Conservation (phyloP, 1,139 yeast genomes). For the Lodderomyces oxycetoniae region DNA sequence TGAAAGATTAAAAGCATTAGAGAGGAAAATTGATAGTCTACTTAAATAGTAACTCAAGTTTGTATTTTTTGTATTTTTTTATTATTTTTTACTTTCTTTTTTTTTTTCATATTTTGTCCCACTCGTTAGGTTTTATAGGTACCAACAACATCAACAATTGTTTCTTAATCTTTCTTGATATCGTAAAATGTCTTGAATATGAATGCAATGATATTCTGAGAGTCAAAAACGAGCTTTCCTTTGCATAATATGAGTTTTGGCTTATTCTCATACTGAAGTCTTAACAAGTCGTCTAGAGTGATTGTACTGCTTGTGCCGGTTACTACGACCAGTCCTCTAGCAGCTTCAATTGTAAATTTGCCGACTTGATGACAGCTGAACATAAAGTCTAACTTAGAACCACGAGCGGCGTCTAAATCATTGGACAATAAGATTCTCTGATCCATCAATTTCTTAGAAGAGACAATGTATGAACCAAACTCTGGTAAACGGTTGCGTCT, state of each 20-base stretch:
- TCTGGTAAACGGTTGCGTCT: slow-evolving; percentile 65
- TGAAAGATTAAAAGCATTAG: slow-evolving; percentile 46
- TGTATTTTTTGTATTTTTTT: slow-evolving; percentile 5
- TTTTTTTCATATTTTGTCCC: no score
- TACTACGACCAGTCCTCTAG: slow-evolving; percentile 37
- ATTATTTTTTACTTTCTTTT: no score
- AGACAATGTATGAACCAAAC: slow-evolving; percentile 80
- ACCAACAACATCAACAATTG: no score
- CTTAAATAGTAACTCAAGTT: no score
- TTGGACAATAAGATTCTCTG: slow-evolving; percentile 60
- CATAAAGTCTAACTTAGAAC: slow-evolving; percentile 68
- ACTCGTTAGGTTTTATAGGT: no score
- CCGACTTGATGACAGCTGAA: slow-evolving; percentile 76
- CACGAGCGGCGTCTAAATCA: slow-evolving; percentile 35
- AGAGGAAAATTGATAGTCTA: slow-evolving; percentile 39
- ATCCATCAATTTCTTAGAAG: slow-evolving; percentile 71
- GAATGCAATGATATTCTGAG: slow-evolving; percentile 59
- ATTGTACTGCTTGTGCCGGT: slow-evolving; percentile 52
- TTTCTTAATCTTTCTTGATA: slow-evolving; percentile 22
- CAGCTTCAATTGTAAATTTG: slow-evolving; percentile 64
- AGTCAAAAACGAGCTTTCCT: slow-evolving; percentile 62
- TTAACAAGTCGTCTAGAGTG: slow-evolving; percentile 64
- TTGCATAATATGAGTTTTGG: slow-evolving; percentile 52
- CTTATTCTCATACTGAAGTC: slow-evolving; percentile 60
- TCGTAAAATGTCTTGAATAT: slow-evolving; percentile 72